These are phyloP conservation scores for Apiotrichum laibachii DNA, from an alignment of 1,284 basidiomycete species.

Conservation along the genomic window DNA sequence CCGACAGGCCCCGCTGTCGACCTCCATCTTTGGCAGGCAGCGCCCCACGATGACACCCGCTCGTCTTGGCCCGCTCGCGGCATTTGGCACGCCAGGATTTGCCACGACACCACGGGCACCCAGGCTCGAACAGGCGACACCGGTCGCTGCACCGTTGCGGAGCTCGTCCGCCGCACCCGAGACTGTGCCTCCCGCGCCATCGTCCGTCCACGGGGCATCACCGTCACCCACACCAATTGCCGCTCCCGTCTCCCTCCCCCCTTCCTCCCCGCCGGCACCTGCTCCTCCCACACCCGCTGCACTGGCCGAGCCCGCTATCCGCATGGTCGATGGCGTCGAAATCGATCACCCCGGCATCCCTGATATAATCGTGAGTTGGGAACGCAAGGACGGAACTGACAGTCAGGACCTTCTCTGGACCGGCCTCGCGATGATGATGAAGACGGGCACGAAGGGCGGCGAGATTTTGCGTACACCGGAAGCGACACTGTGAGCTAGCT, in stretches of 20 bases:
- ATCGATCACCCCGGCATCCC: slow-evolving; percentile 22
- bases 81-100: not conserved
- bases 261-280: not conserved
- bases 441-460: slow-evolving; percentile 15
- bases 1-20: slow-evolving; percentile 1
- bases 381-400: slow-evolving; percentile 1
- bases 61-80: not conserved
- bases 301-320: not conserved
- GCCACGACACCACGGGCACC: not conserved
- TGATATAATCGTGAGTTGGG: slow-evolving; percentile 33
- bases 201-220: not conserved
- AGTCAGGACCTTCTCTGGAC: slow-evolving; percentile 39
- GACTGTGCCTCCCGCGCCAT: not conserved
- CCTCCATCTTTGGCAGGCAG: not conserved
- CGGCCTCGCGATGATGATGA: slow-evolving; percentile 35
- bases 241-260: not conserved
- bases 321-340: slow-evolving; percentile 24
- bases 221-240: not conserved
- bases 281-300: not conserved
- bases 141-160: too few relatives aligned
- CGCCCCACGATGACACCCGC: slow-evolving; percentile 13
- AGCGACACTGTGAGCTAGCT: slow-evolving; percentile 38
- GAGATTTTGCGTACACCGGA: slow-evolving; percentile 16
- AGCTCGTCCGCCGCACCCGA: too few relatives aligned
- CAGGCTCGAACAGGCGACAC: not conserved